phyloP scores from a whole-genome alignment of 441 rosid species.

The Euphorbia neoarborescens region DNA sequence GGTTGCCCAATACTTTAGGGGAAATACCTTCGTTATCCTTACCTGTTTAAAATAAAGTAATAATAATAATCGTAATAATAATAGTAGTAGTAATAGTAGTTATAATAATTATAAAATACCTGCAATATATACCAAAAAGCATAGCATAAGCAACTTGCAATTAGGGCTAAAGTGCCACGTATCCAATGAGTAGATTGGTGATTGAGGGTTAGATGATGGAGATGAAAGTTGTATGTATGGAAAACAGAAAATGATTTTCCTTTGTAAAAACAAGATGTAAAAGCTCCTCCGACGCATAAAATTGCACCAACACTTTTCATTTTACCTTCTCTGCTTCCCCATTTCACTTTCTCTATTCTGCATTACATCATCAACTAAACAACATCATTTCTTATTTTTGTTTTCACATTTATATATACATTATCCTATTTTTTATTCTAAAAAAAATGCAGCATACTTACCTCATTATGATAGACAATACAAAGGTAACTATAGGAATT shows the following conservation, averaged over 20 bases:
- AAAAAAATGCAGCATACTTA: conserved; percentile 5
- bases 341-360: conserved; percentile 32
- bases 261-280: conserved; percentile 26
- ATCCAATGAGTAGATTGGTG: conserved; percentile 17
- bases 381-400: too few species aligned
- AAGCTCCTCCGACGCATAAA: conserved; percentile 30
- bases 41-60: conserved; percentile 22
- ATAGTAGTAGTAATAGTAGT: too few species aligned
- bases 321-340: conserved; percentile 27
- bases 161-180: conserved; percentile 29
- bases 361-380: background rate
- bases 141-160: conserved; percentile 28
- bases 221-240: conserved; percentile 8
- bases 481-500: conserved; percentile 35
- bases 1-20: conserved; percentile 32
- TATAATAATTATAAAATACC: conserved; percentile 28
- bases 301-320: conserved; percentile 31
- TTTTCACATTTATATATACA: background rate
- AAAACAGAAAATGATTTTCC: conserved; percentile 29
- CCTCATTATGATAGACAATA: conserved; percentile 29
- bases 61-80: too few species aligned
- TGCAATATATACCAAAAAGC: conserved; percentile 34
- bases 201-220: background rate
- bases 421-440: background rate
- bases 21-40: conserved; percentile 29